phyloP scores from a whole-genome alignment of 2,329 filamentous ascomycete species.

The Penicillium capsulatum region DNA sequence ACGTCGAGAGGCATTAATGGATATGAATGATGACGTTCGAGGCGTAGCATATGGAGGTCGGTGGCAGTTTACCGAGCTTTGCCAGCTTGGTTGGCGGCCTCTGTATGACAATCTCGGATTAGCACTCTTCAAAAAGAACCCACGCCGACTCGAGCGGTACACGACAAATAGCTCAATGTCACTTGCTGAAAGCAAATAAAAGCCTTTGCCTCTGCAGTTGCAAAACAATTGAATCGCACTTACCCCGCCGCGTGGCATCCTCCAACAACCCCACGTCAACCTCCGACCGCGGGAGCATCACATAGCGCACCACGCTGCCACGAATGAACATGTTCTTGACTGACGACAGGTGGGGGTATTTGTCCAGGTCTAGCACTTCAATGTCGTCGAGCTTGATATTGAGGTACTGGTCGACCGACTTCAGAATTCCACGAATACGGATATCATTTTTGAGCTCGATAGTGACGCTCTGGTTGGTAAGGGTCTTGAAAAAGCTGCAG shows the following conservation, averaged over 20 bases:
- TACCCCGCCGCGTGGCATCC: constrained; percentile 85
- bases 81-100: constrained; percentile 49
- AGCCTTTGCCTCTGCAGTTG: background rate
- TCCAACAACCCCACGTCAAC: constrained; percentile 85
- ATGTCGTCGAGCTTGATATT: constrained; percentile 99
- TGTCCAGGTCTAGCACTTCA: constrained; percentile 82
- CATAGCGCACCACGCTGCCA: constrained; percentile 87
- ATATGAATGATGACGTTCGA: constrained; percentile 17
- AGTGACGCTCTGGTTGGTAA: constrained; percentile 94
- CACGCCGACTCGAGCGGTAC: background rate
- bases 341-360: constrained; percentile 86
- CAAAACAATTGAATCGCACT: constrained; percentile 14
- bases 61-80: constrained; percentile 43
- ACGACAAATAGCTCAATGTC: background rate
- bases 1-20: constrained; percentile 14
- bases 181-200: no score
- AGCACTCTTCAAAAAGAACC: constrained; percentile 4
- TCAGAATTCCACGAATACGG: constrained; percentile 88
- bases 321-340: constrained; percentile 97
- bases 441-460: constrained; percentile 99
- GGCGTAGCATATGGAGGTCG: constrained; percentile 15
- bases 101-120: constrained; percentile 23
- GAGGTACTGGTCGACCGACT: constrained; percentile 97
- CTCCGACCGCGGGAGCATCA: constrained; percentile 75
- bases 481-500: constrained; percentile 91